Base-by-base conservation (phyloP, 345 rosid genomes). In the rapeseed (Brassica napus) region DNA sequence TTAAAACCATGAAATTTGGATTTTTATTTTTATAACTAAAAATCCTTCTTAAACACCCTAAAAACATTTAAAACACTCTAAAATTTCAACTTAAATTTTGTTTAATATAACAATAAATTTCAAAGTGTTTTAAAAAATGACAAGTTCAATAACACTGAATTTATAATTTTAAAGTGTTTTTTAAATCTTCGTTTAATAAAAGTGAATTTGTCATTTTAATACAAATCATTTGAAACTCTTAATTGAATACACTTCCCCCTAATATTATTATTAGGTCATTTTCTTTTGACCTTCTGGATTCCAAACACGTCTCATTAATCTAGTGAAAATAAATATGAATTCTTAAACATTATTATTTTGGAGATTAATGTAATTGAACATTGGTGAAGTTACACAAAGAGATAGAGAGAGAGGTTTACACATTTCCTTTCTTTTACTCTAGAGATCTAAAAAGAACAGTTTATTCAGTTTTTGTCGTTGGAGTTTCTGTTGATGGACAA, bases 401-500 rank as follows among this genome's bases (percentile, higher is more conserved):
- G 32, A 55, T 30, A 71, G 47, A 69, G 37, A 18, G 28, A 44
- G 15, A 37, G 32, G 76, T 67, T 73, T 23, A 24, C 54, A 61
- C 74, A 74, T 80, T 75, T 75, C 35, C 52, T 74, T 80, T 68
- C 32, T 69, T 62, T 23, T 55, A 80, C 76, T 54, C 79, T 74
- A 80, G 58, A 75, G 63, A 69, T 68, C 81, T 68, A 74, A 35
- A 60, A 54, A 60, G 42, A 73, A 72, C 58, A 67, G 9, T 65
- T 65, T 34, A 7, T 62, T 34, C 70, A 77, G 76, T 24, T 65
- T 65, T 81, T 77, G 54, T 90, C 94, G 59, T 37, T 67, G 66
- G 83, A 66, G 64, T 75, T 83, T 86, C 86, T 87, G 80, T 83
- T 89, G 81, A 86, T 87, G 28, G 87, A 86, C 79, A 87, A 73